Percentiles rank a stretch among this genome's conserved stretches.
phyloP scores from a whole-genome alignment of 768 basidiomycete genomes.

The Suillus cothurnatus region DNA sequence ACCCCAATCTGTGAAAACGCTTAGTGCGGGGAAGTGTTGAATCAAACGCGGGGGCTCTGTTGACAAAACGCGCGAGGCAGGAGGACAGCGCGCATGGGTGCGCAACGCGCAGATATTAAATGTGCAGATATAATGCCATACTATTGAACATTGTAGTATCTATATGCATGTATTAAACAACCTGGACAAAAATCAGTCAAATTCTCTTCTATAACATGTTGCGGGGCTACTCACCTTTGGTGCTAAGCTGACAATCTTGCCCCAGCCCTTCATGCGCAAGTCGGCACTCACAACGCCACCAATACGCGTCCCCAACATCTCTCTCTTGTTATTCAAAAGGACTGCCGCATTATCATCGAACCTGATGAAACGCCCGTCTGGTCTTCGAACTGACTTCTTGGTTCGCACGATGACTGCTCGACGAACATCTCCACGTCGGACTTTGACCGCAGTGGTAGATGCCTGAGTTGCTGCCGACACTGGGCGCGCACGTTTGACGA shows the following conservation, averaged over 20 bases:
- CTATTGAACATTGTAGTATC: not conserved
- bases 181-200: not conserved
- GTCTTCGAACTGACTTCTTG: conserved; percentile 79
- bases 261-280: conserved; percentile 89
- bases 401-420: conserved; percentile 95
- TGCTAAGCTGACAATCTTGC: conserved; percentile 89
- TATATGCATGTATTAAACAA: conserved; percentile 8
- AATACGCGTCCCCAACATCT: conserved; percentile 95
- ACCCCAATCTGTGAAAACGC: too few species aligned
- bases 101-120: too few species aligned
- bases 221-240: conserved; percentile 65
- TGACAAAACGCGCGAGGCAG: too few species aligned
- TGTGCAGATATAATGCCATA: too few species aligned
- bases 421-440: conserved; percentile 91
- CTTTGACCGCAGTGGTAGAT: conserved; percentile 83
- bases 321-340: conserved; percentile 90
- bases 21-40: too few species aligned
- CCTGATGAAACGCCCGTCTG: conserved; percentile 84
- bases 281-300: conserved; percentile 93
- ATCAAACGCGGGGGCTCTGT: too few species aligned
- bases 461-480: conserved; percentile 65
- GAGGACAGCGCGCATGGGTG: too few species aligned
- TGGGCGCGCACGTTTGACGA: conserved; percentile 90
- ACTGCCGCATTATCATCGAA: conserved; percentile 99
- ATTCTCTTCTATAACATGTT: not conserved